Evolutionary conservation across 352 stramenopile species (phyloP).

Genomic region (Phytophthora sp.): DNA sequence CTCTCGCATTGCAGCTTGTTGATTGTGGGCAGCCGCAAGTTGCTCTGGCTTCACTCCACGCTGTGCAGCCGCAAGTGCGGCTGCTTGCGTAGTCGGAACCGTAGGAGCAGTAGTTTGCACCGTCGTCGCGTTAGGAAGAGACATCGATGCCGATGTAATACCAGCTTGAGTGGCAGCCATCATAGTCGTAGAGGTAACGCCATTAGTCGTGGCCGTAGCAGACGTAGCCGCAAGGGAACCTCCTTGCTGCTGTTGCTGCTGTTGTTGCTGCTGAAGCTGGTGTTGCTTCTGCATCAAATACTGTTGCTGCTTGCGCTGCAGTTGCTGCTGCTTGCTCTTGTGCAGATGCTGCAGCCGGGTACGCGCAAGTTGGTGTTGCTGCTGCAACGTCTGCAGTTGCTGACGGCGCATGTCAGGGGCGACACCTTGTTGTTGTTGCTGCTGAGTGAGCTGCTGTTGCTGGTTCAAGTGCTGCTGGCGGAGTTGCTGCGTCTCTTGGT

Average conservation of each 20-base stretch:
- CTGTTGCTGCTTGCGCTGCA: slow-evolving; percentile 84
- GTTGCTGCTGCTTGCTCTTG: slow-evolving; percentile 81
- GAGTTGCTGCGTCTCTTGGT: slow-evolving; percentile 81
- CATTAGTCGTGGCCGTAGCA: slow-evolving; percentile 23
- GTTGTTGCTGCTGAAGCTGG: slow-evolving; percentile 72
- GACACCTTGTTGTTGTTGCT: slow-evolving; percentile 72
- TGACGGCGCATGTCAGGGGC: slow-evolving; percentile 65
- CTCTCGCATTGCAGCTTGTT: slow-evolving; percentile 69
- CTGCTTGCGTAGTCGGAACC: slow-evolving; percentile 30
- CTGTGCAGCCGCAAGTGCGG: slow-evolving; percentile 34
- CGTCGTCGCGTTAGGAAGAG: slow-evolving; percentile 44
- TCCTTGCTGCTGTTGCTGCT: slow-evolving; percentile 63
- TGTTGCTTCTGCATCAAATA: slow-evolving; percentile 83
- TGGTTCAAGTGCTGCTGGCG: slow-evolving; percentile 79
- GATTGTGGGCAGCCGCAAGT: slow-evolving; percentile 53
- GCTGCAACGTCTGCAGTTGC: slow-evolving; percentile 77
- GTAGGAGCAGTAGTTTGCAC: slow-evolving; percentile 47
- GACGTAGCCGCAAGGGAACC: slow-evolving; percentile 31
- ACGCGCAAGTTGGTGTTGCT: slow-evolving; percentile 74
- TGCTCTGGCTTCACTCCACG: slow-evolving; percentile 66
- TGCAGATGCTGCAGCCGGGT: slow-evolving; percentile 75
- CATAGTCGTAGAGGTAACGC: slow-evolving; percentile 27
- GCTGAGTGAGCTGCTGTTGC: slow-evolving; percentile 74
- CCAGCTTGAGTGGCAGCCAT: slow-evolving; percentile 41
- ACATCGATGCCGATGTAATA: slow-evolving; percentile 34